Conservation (phyloP, 306 rosid genomes). For the Lagenaria siceraria region DNA sequence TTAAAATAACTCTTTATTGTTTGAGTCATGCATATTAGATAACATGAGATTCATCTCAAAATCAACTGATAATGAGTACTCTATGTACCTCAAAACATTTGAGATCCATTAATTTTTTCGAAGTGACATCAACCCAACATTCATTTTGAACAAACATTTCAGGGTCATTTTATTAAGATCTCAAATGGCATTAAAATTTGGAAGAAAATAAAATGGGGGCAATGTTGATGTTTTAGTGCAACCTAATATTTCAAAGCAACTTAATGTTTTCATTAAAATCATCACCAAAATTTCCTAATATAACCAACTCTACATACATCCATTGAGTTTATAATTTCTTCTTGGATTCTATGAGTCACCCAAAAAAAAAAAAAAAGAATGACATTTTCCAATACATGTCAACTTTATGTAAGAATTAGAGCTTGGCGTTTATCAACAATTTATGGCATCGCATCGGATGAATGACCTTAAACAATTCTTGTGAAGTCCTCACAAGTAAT, state of each 20-base stretch:
- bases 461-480: neutral
- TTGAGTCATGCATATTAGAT: neutral
- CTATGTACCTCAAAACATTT: too few relatives aligned
- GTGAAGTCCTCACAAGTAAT: neutral
- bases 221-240: neutral
- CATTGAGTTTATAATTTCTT: neutral
- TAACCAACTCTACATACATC: neutral
- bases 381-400: neutral
- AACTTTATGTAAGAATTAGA: neutral
- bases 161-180: neutral
- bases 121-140: neutral
- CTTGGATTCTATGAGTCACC: neutral
- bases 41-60: too few relatives aligned
- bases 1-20: neutral
- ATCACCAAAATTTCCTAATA: neutral
- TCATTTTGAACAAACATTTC: neutral
- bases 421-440: neutral
- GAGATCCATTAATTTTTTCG: too few relatives aligned
- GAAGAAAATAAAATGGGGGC: neutral
- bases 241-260: neutral
- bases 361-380: neutral
- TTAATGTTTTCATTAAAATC: neutral
- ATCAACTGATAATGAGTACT: too few relatives aligned
- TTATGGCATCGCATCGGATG: neutral
- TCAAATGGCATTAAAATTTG: neutral